Percentiles rank a stretch among this genome's conserved stretches.
phyloP scores from a whole-genome alignment of 2,329 filamentous ascomycete genomes.

The Colletotrichum australisinense region DNA sequence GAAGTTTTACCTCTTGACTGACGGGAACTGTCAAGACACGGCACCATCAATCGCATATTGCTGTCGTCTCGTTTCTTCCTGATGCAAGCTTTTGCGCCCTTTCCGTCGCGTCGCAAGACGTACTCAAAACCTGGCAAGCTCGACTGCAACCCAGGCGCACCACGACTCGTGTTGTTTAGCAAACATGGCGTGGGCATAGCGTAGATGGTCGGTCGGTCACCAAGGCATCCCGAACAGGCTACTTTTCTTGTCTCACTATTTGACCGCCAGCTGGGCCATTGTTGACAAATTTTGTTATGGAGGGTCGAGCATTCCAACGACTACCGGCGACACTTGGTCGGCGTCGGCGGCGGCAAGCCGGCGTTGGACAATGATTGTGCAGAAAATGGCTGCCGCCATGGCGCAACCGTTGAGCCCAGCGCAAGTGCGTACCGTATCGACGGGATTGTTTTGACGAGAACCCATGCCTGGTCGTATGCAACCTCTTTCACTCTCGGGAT shows the following conservation, averaged over 20 bases:
- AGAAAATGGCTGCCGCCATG: background rate
- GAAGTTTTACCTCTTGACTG: background rate
- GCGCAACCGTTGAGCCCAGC: background rate
- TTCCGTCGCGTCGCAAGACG: background rate
- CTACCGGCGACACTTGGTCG: background rate
- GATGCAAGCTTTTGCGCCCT: background rate
- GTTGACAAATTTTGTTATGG: background rate
- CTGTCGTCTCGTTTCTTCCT: background rate
- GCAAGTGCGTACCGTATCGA: background rate
- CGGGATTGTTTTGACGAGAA: background rate
- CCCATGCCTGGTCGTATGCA: background rate
- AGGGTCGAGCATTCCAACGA: background rate
- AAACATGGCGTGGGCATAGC: background rate
- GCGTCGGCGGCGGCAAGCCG: background rate
- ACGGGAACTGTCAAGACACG: background rate
- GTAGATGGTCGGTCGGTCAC: background rate
- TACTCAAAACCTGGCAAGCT: background rate
- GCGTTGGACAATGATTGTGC: background rate
- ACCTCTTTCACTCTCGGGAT: background rate
- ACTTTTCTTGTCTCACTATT: background rate
- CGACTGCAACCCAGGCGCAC: background rate
- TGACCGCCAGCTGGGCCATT: background rate
- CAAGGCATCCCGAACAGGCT: background rate
- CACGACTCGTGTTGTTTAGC: background rate
- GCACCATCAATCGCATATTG: background rate